Evolutionary conservation across 768 basidiomycete genomes (phyloP), one percentile per base, ranked within the genome.

Genomic region (Kwoniella pini): DNA sequence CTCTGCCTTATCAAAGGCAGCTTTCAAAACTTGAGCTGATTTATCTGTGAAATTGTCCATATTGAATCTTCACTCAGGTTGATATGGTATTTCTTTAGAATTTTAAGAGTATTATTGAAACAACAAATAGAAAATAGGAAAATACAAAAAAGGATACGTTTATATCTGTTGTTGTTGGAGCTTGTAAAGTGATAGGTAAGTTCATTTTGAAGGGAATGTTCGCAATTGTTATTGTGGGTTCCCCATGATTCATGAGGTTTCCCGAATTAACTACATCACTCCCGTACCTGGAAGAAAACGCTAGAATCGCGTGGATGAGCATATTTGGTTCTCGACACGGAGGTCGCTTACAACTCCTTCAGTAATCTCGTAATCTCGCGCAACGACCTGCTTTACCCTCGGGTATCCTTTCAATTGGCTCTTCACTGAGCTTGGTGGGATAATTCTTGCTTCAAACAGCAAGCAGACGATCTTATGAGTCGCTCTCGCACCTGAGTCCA

Each of bases 11-110:
- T 91, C 89, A 54, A 90, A 77, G 1, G 91, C 87, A 50, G 85
- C 85, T 55, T 85, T 79, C 54, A 94, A 71, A 26, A 87, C 82
- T 68, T 87, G 83, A 70, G 85, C 83, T 12, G 91, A 84, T 77
- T 88, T 91, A 79, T 94, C 90, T 27, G 92, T 95, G 69, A 93
- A 88, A 67, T 94, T 88, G 63, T 75, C 73, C 67, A 70, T 71
- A 60, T n/a, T 67, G 84, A 93, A 40, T 78, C 94, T 43, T 9
- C 11, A 5, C 3, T 24, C 13, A 31, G 10, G 17, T 46, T 4
- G 33, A 5, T 51, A 9, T 9, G 40, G 52, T 45, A 24, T 43
- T 17, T 44, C 7, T 26, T 19, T 31, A 28, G 13, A 11, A 15
- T 26, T 17, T 31, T 33, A 15, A n/a, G 11, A 13, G 19, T 56